Conservation (phyloP, 2,329 filamentous ascomycete species). For the Achaetomium macrosporum region DNA sequence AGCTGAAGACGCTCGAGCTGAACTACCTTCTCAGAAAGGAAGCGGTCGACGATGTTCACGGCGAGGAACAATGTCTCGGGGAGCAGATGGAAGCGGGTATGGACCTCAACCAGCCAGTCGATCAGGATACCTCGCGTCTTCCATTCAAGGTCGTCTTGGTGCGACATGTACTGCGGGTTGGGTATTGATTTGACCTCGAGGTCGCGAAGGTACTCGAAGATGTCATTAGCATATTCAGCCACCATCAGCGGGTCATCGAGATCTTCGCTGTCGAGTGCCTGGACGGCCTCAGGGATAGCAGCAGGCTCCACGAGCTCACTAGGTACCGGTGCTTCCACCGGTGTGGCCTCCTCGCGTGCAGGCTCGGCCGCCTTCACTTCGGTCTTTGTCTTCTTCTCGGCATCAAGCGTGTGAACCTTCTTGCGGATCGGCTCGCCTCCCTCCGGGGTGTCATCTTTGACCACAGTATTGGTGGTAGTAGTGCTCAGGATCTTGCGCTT, state of each 20-base stretch:
- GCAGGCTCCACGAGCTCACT: constrained; percentile 27
- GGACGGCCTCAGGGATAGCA: constrained; percentile 35
- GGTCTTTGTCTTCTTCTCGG: constrained; percentile 39
- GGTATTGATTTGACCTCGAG: constrained; percentile 74
- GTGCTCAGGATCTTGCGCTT: constrained; percentile 60
- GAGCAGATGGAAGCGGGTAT: constrained; percentile 90
- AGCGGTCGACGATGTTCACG: constrained; percentile 97
- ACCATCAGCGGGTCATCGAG: constrained; percentile 94
- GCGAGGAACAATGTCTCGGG: constrained; percentile 95
- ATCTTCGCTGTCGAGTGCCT: constrained; percentile 79
- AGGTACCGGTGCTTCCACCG: constrained; percentile 25
- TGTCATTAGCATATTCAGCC: constrained; percentile 92
- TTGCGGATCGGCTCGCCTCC: constrained; percentile 65
- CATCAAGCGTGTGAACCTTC: constrained; percentile 52
- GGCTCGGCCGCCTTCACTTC: constrained; percentile 28
- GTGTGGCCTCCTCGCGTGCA: constrained; percentile 24
- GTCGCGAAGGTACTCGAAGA: constrained; percentile 90
- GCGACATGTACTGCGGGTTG: constrained; percentile 90
- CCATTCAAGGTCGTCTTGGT: constrained; percentile 94
- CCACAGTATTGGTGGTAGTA: constrained; percentile 42
- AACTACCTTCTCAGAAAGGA: constrained; percentile 91
- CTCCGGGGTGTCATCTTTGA: constrained; percentile 57
- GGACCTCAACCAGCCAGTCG: constrained; percentile 97
- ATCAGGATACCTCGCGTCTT: constrained; percentile 96
- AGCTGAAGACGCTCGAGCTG: constrained; percentile 93